Base-by-base conservation (phyloP, 2,329 filamentous ascomycete genomes). In the Ophiostoma piceae region DNA sequence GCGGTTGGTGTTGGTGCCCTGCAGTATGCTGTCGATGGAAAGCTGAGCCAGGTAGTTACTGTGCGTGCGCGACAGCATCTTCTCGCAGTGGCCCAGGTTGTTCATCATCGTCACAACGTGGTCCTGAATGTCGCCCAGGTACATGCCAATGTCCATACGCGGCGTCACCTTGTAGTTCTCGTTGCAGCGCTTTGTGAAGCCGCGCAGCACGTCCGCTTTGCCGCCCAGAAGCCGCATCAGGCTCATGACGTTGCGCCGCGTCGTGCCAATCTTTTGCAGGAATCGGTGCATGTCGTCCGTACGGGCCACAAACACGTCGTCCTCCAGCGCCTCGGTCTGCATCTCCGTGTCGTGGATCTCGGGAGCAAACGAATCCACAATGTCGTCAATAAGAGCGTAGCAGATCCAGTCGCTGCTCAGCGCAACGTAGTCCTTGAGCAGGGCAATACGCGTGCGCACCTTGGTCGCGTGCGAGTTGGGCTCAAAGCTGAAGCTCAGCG, bases 51-150 rank as follows among this genome's bases (percentile, higher is more conserved):
- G 85, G 77, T 99, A 98, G 79, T 98, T 99, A 82, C 91, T 92
- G 82, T 99, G 95, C 1, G 92, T 91, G 29, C 95, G 90, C 37
- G 91, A 94, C 67, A 99, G 85, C 85, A 99, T 97, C 84, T 98
- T 98, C 79, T 99, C 95, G 75, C 97, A 97, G 78, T 99, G 95
- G 0, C 88, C 88, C 75, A 99, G 80, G 79, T 96, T 99, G 74
- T 92, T 95, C 86, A 97, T 96, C 94, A 98, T 98, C 65, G 95
- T 99, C 71, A 99, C 92, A 68, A 99, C 94, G 85, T 99, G 95
- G 80, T 99, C 95, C 80, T 99, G 95, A 73, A 99, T 97, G 80
- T 99, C 95, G 76, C 92, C 92, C 47, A 99, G 86, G 77, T 99
- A 99, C 76, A 99, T 87, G 29, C 94, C 95, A 74, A 99, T 97